Conservation (phyloP, 192 early-diverging fungal species). For the Backusella macrospora region DNA sequence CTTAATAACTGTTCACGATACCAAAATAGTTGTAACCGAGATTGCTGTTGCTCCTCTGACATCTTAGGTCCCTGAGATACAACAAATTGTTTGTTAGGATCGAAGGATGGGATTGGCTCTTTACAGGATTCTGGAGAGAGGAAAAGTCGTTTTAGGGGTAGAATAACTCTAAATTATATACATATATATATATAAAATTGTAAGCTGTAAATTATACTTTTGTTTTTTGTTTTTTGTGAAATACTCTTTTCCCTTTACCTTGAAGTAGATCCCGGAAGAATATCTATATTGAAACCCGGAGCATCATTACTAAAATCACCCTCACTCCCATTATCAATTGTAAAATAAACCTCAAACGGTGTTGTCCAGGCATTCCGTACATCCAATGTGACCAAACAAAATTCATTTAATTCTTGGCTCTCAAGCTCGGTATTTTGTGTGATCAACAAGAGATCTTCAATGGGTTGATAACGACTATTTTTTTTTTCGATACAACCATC, state of each 20-base stretch:
- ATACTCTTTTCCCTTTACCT: not conserved
- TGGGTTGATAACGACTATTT: conserved; percentile 9
- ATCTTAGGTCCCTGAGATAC: conserved; percentile 59
- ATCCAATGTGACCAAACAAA: conserved; percentile 80
- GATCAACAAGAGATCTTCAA: conserved; percentile 13
- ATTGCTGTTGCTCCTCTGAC: conserved; percentile 55
- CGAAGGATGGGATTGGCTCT: conserved; percentile 66
- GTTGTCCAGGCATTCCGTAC: conserved; percentile 71
- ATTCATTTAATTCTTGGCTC: conserved; percentile 53
- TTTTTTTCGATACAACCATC: not conserved
- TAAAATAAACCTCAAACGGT: conserved; percentile 74
- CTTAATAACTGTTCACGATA: conserved; percentile 69
- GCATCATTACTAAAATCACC: not conserved
- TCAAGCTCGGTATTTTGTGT: not conserved
- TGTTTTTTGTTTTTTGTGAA: not conserved
- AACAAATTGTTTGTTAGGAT: conserved; percentile 77
- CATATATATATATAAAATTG: not conserved
- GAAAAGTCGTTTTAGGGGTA: conserved; percentile 67
- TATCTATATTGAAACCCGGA: conserved; percentile 16
- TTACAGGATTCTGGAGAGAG: conserved; percentile 50
- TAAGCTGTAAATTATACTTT: not conserved
- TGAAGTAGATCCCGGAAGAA: conserved; percentile 38
- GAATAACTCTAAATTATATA: conserved; percentile 20
- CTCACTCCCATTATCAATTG: conserved; percentile 62
- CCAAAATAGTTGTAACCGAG: conserved; percentile 71